Conservation (phyloP, 805 yeast genomes). For the Candida ponderosae region DNA sequence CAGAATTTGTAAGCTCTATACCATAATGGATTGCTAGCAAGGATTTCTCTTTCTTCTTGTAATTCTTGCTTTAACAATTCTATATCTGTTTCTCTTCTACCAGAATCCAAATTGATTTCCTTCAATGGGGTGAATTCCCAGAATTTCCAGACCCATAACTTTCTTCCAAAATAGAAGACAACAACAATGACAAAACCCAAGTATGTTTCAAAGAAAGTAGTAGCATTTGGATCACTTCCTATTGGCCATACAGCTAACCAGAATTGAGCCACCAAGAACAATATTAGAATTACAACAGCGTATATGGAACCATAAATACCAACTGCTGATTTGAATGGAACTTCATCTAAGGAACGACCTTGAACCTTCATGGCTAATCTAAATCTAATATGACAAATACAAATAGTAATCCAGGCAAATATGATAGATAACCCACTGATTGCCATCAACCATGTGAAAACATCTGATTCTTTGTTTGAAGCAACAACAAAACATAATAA, state of each 20-base stretch:
- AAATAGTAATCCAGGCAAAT: slow-evolving; percentile 44
- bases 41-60: slow-evolving; percentile 45
- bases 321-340: slow-evolving; percentile 33
- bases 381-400: slow-evolving; percentile 35
- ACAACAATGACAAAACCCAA: slow-evolving; percentile 35
- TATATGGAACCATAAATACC: slow-evolving; percentile 35
- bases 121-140: slow-evolving; percentile 32
- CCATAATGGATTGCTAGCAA: slow-evolving; percentile 37
- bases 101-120: slow-evolving; percentile 54
- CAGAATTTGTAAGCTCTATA: slow-evolving; percentile 49
- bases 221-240: slow-evolving; percentile 25
- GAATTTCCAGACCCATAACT: slow-evolving; percentile 34
- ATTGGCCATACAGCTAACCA: slow-evolving; percentile 42
- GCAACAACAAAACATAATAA: slow-evolving; percentile 38
- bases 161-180: slow-evolving; percentile 31
- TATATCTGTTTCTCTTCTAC: slow-evolving; percentile 53
- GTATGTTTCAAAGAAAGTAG: slow-evolving; percentile 31
- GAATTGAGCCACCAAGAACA: slow-evolving; percentile 36
- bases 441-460: slow-evolving; percentile 42
- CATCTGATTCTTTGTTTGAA: slow-evolving; percentile 27
- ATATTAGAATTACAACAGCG: slow-evolving; percentile 26
- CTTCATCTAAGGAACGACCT: slow-evolving; percentile 31
- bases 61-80: slow-evolving; percentile 50
- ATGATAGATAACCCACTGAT: slow-evolving; percentile 40
- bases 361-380: slow-evolving; percentile 36